Base-by-base conservation (phyloP, 306 rosid genomes). In the Castanea crenata region DNA sequence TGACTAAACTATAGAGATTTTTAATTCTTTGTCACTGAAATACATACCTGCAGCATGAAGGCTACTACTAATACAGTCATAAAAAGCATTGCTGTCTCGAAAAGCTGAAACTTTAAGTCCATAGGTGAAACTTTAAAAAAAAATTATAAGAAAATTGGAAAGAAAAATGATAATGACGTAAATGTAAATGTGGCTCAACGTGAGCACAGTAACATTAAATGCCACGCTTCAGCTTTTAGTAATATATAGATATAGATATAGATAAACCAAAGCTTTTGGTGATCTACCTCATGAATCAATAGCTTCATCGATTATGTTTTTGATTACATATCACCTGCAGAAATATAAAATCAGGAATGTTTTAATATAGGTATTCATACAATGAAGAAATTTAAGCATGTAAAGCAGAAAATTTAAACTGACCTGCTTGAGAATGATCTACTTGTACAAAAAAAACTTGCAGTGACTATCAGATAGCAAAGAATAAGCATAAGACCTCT, bases 41-140 rank as follows among this genome's bases (percentile, higher is more conserved):
- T 18, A 78, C 89, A 76, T 55, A 91, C 98, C 97, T 93, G 97
- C 69, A 93, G 87, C 87, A 93, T 73, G 83, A 93, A 89, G 78
- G 94, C 93, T 7, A 90, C 95, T 1, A 91, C 95, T 57, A 93
- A 77, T 52, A 91, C 97, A 7, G 91, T 91, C 10, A 90, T 84
- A 74, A 91, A 93, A 16, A 90, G 90, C 46, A 89, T 86, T 44
- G 90, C 90, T 3, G 95, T 90, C 91, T 93, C 92, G 38, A 93
- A 91, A 79, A 91, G 91, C 81, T 90, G 92, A 21, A 91, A 93
- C 87, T 93, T 90, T 67, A 90, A 82, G 90, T 93, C 95, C 98
- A 93, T 75, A 15, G 92, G 85, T 10, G n/a, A n/a, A n/a, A n/a
- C n/a, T n/a, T n/a, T n/a, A n/a, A n/a, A n/a, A n/a, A n/a, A n/a